Base-by-base conservation (phyloP, 306 rosid genomes). In the Mucuna pruriens region DNA sequence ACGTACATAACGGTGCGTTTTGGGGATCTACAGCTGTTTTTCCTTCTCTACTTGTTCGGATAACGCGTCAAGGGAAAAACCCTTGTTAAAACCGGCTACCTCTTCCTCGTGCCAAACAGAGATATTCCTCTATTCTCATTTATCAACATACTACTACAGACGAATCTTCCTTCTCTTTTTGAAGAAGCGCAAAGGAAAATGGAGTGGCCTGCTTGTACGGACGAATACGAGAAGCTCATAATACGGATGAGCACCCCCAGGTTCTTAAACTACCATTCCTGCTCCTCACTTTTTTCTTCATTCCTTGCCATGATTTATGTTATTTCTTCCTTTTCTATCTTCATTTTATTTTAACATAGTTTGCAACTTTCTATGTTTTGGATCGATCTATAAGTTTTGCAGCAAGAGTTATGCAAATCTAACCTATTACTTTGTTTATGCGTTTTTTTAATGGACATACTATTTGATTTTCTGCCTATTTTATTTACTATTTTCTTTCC, bases 221-320 rank as follows among this genome's bases (percentile, higher is more conserved):
- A 88, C 31, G 99, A 93, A 78, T 95, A 88, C 62, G 89, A 93
- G 31, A 95, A 93, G 80, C 99, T 95, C 29, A 66, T 95, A 5
- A 83, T 87, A 52, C 82, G 97, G 42, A 93, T 95, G 97, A 89
- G 87, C 90, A 87, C 96, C 8, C 99, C 99, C 16, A 91, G 99
- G 99, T 95, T 81, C 33, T 77, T 62, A 58, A 61, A 44, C 77
- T 22, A 22, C 13, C 3, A 77, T 68, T 34, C 62, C 15, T n/a
- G 16, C 55, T 79, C 2, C 4, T 45, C 38, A 15, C 1, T 45
- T 45, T 22, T 45, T 74, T 29, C 36, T 61, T 58, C 52, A 2
- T 11, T 7, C 15, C 0, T 25, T 51, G 2, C 15, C 45, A 12
- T 15, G 5, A 5, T 51, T 42, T 54, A 23, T 54, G 11, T 17